Evolutionary conservation across 257 asterid species (phyloP), one percentile per base, ranked within the genome.

Genomic region (Mitragyna speciosa): DNA sequence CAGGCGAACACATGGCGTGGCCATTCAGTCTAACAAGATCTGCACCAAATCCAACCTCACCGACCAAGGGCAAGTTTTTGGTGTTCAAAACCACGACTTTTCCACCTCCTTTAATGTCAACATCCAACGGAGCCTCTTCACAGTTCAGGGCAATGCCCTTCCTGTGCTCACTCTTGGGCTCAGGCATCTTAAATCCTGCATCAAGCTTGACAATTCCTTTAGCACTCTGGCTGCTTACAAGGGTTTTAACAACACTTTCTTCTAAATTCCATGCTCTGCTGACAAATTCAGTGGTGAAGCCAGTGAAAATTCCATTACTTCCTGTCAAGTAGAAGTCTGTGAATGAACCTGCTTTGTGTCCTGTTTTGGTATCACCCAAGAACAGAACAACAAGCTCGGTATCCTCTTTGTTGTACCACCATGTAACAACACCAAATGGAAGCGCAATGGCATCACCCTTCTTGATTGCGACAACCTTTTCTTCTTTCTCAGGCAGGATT

Each of bases 361-460:
- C 97, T n/a, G 82, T 89, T 41, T 86, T 81, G 76, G 97, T 92
- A 73, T 91, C 93, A 2, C 97, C 96, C 31, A 92, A 87, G 85
- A 92, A 92, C 82, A 92, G 96, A 77, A 92, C 77, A 1, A 87
- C 93, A 2, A 91, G 89, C 16, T 92, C 96, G 1, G 92, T 52
- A n/a, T 91, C 97, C 22, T 89, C 92, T 76, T 91, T 90, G 95
- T 94, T 94, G 88, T 87, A 90, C 93, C 95, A 92, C 97, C 98
- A 94, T 59, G 94, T 89, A 39, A 90, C 93, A 8, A 90, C 96
- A 4, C 98, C 98, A 73, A 94, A 94, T 26, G 98, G 98, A 20
- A 94, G 87, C 58, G 97, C 98, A 49, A 94, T 81, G 48, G 97
- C 87, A 33, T 94, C 98, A 10, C 97, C 98, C 82, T 86, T 90